These are phyloP conservation scores for Leptomonas seymouri DNA, from an alignment of 208 protist genomes.

Conservation along the genomic window DNA sequence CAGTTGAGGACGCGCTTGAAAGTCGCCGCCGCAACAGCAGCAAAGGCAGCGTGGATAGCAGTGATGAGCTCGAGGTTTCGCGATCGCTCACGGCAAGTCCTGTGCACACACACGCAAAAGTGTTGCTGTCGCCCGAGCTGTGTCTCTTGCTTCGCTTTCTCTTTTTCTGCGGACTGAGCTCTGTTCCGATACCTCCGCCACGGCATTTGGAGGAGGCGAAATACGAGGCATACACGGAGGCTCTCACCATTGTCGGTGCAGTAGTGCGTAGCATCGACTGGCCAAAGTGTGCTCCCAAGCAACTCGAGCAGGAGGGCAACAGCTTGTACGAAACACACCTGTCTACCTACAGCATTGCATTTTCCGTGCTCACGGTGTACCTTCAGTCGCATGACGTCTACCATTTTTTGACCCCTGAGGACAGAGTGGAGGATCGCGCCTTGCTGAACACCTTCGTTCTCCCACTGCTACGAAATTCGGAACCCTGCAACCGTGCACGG, in stretches of 20 bases:
- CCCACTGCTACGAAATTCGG: neutral
- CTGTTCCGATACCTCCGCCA: neutral
- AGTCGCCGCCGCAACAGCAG: neutral
- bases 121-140: slow-evolving; percentile 12
- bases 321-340: neutral
- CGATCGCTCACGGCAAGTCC: neutral
- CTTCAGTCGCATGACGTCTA: slow-evolving; percentile 4
- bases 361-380: slow-evolving; percentile 4
- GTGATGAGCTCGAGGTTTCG: neutral
- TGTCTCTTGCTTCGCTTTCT: slow-evolving; percentile 19
- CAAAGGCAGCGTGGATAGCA: neutral
- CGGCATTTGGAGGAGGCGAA: neutral
- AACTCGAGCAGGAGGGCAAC: neutral
- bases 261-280: slow-evolving; percentile 25
- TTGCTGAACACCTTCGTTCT: slow-evolving; percentile 20
- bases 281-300: neutral
- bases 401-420: slow-evolving; percentile 1
- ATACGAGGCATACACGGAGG: neutral
- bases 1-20: neutral
- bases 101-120: neutral
- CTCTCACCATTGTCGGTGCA: neutral
- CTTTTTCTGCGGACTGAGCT: neutral
- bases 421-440: slow-evolving; percentile 3
- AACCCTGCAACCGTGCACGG: neutral
- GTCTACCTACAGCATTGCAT: neutral